These are phyloP conservation scores for Boletus pseudo-olivaceus DNA, from an alignment of 768 basidiomycete species.

Conservation along the genomic window DNA sequence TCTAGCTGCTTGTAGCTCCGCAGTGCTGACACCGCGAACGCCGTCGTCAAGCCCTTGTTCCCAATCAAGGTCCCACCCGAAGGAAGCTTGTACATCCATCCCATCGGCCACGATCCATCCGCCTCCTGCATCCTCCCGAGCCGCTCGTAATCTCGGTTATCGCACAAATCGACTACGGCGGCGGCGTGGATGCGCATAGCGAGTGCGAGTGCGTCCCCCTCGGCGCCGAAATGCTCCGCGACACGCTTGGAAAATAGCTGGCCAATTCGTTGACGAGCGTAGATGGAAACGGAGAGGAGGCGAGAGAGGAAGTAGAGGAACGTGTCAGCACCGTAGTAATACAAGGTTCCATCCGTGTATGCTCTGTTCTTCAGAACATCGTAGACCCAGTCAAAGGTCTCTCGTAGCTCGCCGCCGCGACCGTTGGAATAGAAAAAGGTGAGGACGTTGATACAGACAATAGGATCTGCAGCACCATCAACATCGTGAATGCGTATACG, in stretches of 20 bases:
- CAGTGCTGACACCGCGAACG: constrained; percentile 18
- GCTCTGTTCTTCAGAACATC: constrained; percentile 22
- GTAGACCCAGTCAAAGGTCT: no score
- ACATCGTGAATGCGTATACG: no score
- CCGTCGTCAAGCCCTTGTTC: constrained; percentile 21
- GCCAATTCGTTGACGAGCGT: constrained; percentile 13
- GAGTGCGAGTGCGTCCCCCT: no score
- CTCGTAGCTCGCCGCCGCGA: constrained; percentile 15
- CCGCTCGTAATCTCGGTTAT: constrained; percentile 15
- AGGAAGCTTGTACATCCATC: constrained; percentile 18
- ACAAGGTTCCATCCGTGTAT: constrained; percentile 17
- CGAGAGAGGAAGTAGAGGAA: constrained; percentile 24
- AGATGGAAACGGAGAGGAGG: constrained; percentile 15
- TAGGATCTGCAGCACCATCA: no score
- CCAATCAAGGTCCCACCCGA: constrained; percentile 5
- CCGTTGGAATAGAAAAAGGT: constrained; percentile 20
- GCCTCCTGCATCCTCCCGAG: constrained; percentile 15
- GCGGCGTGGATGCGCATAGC: no score
- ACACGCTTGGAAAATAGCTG: constrained; percentile 14
- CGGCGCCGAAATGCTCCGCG: no score
- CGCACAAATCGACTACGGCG: no score
- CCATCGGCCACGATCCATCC: constrained; percentile 23
- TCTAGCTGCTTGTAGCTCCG: constrained; percentile 12
- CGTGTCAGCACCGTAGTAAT: constrained; percentile 16
- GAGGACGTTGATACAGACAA: constrained; percentile 20